These are phyloP conservation scores for Lentithecium fluviatile DNA, from an alignment of 495 filamentous ascomycete species.

Conservation along the genomic window DNA sequence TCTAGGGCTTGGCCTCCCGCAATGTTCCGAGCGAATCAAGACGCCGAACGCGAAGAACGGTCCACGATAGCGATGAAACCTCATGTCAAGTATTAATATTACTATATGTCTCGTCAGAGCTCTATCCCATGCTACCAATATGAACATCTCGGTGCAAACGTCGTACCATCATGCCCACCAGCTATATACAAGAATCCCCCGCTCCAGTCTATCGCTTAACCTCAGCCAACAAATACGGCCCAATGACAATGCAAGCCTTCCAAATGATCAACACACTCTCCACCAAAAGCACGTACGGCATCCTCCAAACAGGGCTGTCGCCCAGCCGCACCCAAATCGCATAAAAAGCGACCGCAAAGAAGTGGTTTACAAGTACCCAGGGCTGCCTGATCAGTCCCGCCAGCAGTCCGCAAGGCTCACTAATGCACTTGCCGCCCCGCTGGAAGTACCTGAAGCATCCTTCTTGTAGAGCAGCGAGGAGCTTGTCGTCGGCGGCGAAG, in stretches of 20 bases:
- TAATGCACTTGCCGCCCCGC: constrained; percentile 65
- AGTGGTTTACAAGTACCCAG: constrained; percentile 80
- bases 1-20: no score
- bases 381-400: constrained; percentile 81
- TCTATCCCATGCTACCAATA: no score
- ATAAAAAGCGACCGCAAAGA: constrained; percentile 88
- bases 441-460: constrained; percentile 96
- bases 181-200: no score
- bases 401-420: constrained; percentile 77
- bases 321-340: constrained; percentile 67
- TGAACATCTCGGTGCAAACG: no score
- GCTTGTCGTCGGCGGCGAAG: constrained; percentile 78
- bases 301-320: constrained; percentile 6
- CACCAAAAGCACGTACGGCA: constrained; percentile 24
- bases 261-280: constrained; percentile 28
- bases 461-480: constrained; percentile 76
- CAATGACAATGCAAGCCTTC: constrained; percentile 37
- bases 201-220: constrained; percentile 17
- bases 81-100: no score
- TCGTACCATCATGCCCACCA: no score
- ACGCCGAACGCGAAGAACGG: no score
- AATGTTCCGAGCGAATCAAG: no score
- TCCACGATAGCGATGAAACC: no score
- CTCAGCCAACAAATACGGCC: constrained; percentile 36
- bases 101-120: no score